A percentile compares a stretch with the other conserved stretches of the same genome.
These are phyloP conservation scores for Teunomyces funiuensis DNA, from an alignment of 805 yeast genomes.

Conservation along the genomic window DNA sequence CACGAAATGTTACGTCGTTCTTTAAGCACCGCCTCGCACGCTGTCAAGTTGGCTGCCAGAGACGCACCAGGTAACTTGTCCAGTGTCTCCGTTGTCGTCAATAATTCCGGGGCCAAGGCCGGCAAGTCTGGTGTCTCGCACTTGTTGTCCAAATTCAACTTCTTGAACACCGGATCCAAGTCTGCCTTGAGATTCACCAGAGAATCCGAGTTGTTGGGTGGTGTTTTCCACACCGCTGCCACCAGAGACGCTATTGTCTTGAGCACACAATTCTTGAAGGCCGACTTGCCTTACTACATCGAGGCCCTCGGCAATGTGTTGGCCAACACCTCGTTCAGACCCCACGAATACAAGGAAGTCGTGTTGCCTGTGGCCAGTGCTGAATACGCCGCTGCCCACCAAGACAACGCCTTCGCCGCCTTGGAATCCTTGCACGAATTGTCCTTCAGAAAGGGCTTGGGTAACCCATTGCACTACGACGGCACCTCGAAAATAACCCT, in stretches of 20 bases:
- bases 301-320: constrained; percentile 77
- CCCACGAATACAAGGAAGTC: constrained; percentile 79
- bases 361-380: constrained; percentile 75
- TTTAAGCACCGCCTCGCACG: constrained; percentile 40
- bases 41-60: constrained; percentile 49
- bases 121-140: constrained; percentile 81
- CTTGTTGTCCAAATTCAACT: constrained; percentile 78
- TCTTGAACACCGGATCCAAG: constrained; percentile 76
- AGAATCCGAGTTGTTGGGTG: constrained; percentile 93
- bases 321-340: constrained; percentile 69
- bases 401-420: constrained; percentile 58
- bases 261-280: constrained; percentile 78
- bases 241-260: constrained; percentile 84
- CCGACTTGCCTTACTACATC: constrained; percentile 89
- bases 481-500: constrained; percentile 54
- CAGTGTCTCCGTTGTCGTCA: constrained; percentile 72
- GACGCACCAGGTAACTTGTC: constrained; percentile 71
- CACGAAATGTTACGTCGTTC: constrained; percentile 28
- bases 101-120: constrained; percentile 80
- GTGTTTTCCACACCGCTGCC: constrained; percentile 63
- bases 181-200: constrained; percentile 91
- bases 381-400: constrained; percentile 55
- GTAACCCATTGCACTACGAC: constrained; percentile 76
- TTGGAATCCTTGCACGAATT: constrained; percentile 75
- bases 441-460: constrained; percentile 85